Conservation (phyloP, 768 basidiomycete genomes). For the Leccinum arenicola region DNA sequence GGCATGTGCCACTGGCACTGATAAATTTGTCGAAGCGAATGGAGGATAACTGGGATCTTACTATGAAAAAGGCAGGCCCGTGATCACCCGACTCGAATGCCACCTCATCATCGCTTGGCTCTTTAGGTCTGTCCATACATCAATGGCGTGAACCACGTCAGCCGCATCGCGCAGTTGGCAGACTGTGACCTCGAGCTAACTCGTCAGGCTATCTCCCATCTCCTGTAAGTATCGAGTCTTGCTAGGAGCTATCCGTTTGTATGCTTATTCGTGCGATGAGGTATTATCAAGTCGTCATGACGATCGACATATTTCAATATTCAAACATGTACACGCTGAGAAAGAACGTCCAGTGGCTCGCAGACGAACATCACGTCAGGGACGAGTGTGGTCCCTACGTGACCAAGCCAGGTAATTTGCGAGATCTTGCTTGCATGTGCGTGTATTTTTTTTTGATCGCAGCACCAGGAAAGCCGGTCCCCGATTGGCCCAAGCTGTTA, state of each 20-base stretch:
- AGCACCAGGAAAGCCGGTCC: conserved; percentile 49
- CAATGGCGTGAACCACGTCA: conserved; percentile 89
- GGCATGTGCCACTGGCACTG: conserved; percentile 92
- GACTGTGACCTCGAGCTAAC: conserved; percentile 84
- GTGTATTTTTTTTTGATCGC: conserved; percentile 2
- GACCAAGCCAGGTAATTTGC: conserved; percentile 58
- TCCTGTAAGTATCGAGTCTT: conserved; percentile 57
- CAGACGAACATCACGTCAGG: conserved; percentile 78
- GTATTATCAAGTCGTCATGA: conserved; percentile 96
- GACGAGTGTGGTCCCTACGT: conserved; percentile 94
- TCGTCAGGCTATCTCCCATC: conserved; percentile 84
- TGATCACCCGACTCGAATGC: not conserved
- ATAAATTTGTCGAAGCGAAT: conserved; percentile 78
- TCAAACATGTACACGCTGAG: conserved; percentile 96
- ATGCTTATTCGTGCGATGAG: conserved; percentile 37
- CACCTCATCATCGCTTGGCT: conserved; percentile 5
- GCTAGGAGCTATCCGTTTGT: not conserved
- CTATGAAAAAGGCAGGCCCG: conserved; percentile 75
- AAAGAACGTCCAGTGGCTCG: conserved; percentile 84
- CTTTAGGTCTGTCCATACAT: conserved; percentile 70
- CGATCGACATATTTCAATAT: conserved; percentile 95
- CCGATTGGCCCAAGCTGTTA: conserved; percentile 86
- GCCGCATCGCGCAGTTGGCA: conserved; percentile 86
- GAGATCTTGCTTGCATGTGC: not conserved
- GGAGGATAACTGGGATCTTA: conserved; percentile 95